Conservation (phyloP, 768 basidiomycete species). For the Leccinum disarticulatum region DNA sequence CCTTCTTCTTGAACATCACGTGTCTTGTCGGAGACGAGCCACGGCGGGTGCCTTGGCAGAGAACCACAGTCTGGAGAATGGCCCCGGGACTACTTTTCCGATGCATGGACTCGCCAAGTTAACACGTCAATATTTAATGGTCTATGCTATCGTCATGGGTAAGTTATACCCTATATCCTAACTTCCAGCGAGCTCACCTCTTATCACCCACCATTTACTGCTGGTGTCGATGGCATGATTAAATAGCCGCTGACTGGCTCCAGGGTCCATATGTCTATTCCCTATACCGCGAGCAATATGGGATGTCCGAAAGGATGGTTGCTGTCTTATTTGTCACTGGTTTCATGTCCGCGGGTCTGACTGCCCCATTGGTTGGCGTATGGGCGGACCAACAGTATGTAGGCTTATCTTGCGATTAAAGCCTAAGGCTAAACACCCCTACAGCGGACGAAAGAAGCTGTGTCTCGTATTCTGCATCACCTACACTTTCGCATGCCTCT, state of each 20-base stretch:
- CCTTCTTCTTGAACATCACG: constrained; percentile 36
- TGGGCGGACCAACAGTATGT: constrained; percentile 72
- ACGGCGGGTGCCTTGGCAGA: constrained; percentile 19
- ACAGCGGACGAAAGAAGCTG: constrained; percentile 63
- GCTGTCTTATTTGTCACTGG: constrained; percentile 78
- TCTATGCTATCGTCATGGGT: constrained; percentile 78
- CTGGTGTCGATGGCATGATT: neutral
- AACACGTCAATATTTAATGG: constrained; percentile 56
- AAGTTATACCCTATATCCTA: constrained; percentile 17
- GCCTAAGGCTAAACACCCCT: neutral
- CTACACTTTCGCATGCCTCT: constrained; percentile 58
- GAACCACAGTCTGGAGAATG: constrained; percentile 33
- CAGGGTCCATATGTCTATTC: constrained; percentile 82
- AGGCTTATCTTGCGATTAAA: neutral
- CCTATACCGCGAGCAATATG: constrained; percentile 68
- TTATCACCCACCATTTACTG: neutral
- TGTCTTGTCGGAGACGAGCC: constrained; percentile 26
- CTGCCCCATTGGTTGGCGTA: constrained; percentile 69
- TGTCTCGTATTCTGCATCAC: constrained; percentile 73
- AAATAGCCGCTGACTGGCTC: constrained; percentile 71
- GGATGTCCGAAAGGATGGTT: constrained; percentile 59
- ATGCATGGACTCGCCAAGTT: constrained; percentile 31
- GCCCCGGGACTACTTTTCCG: constrained; percentile 20
- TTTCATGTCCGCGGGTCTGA: constrained; percentile 66
- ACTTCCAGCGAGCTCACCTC: constrained; percentile 1